A percentile compares a stretch with the other conserved stretches of the same genome.
These are phyloP conservation scores for Chlorella vulgaris DNA, from an alignment of 139 green algal genomes.

Conservation along the genomic window DNA sequence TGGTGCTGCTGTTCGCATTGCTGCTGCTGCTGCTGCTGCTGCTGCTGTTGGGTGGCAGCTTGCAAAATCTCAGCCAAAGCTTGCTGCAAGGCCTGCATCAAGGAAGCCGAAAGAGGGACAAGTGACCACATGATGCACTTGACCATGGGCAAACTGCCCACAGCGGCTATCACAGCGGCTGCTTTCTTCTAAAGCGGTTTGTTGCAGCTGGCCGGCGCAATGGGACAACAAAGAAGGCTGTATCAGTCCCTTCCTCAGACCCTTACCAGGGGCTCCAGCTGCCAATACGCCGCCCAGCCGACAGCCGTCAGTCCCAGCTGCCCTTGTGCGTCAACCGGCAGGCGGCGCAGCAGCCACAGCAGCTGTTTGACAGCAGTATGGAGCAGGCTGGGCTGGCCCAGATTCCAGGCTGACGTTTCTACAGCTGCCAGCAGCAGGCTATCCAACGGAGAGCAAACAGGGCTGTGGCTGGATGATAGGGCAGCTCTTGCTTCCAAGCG, in stretches of 20 bases:
- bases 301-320: neutral
- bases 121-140: too few relatives aligned
- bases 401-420: neutral
- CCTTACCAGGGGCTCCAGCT: slow-evolving; percentile 21
- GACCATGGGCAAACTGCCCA: neutral
- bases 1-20: neutral
- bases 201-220: too few relatives aligned
- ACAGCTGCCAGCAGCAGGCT: slow-evolving; percentile 3
- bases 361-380: neutral
- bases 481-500: too few relatives aligned
- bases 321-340: neutral
- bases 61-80: neutral
- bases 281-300: slow-evolving; percentile 14
- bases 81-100: slow-evolving; percentile 27
- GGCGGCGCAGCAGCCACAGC: slow-evolving; percentile 6
- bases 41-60: neutral
- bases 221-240: too few relatives aligned
- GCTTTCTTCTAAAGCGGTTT: neutral
- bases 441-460: neutral
- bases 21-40: slow-evolving; percentile 1
- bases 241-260: neutral
- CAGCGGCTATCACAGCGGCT: too few relatives aligned
- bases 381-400: neutral
- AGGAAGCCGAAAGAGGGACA: neutral
- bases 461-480: neutral